Evolutionary conservation across 176 grass and related monocot species (phyloP), one percentile per base, ranked within the genome.

Genomic region (Aegilops tauschii): DNA sequence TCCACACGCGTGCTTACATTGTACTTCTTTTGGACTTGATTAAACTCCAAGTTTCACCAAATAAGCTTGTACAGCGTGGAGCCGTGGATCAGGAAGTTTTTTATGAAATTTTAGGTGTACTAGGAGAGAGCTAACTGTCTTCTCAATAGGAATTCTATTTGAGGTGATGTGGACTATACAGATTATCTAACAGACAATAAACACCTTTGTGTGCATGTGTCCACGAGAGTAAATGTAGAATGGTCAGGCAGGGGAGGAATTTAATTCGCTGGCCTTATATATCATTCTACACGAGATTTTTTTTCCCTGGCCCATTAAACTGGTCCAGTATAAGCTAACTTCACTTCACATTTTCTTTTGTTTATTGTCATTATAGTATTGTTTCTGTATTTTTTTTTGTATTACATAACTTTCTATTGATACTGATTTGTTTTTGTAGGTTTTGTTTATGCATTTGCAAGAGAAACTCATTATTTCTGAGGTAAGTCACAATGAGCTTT

Each of bases 381-480:
- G 14, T 65, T 65, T 16, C n/a, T 78, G 9, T 12, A 11, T 8
- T 29, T 70, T 45, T 12, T 56, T 18, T 37, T 77, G 23, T 27
- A 45, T 42, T 69, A 58, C 7, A 58, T 64, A 63, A 84, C 21
- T 30, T 87, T 85, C 10, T 65, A 20, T 86, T 78, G 1, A 85
- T 5, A 45, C 61, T 54, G 17, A 1, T 31, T 76, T 83, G 34
- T 88, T 66, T 90, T 65, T 93, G 85, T 72, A 98, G 97, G 91
- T 98, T 86, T 89, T 98, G 67, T 98, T 96, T 89, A 86, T 73
- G 9, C 94, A 98, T 90, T 87, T 96, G 85, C 92, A 98, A 87
- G 93, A 98, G 91, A 96, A 90, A 77, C 92, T 98, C 18, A 91
- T 91, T 70, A 89, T 98, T 86, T 86, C 94, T 35, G 93, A 96